Conservation (phyloP, 768 basidiomycete genomes). For the Trametes cingulata region DNA sequence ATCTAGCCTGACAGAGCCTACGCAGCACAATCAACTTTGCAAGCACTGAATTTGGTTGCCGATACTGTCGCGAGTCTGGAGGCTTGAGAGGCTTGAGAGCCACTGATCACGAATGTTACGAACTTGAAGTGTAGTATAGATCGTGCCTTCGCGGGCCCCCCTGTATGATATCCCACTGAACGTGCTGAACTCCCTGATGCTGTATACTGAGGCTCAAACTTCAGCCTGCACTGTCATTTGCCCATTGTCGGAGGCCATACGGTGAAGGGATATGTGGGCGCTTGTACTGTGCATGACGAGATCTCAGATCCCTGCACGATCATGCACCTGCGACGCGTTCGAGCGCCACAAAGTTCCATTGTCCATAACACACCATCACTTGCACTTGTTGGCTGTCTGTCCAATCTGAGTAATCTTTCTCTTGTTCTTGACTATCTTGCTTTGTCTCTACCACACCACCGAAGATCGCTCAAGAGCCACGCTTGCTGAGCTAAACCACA, state of each 20-base stretch:
- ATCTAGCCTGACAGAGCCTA: not conserved
- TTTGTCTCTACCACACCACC: not conserved
- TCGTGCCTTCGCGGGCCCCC: not conserved
- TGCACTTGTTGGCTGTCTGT: not conserved
- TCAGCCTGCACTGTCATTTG: too few relatives aligned
- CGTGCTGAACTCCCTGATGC: too few relatives aligned
- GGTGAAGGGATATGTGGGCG: too few relatives aligned
- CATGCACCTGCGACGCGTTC: not conserved
- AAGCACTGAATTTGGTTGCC: conserved; percentile 51
- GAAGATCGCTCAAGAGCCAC: too few relatives aligned
- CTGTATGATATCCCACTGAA: not conserved
- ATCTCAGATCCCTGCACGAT: not conserved
- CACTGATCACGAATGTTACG: too few relatives aligned
- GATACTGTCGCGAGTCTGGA: conserved; percentile 47
- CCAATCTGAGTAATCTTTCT: not conserved
- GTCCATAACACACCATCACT: not conserved
- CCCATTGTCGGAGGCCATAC: too few relatives aligned
- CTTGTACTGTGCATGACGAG: not conserved
- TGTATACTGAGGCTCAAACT: too few relatives aligned
- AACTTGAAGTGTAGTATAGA: not conserved
- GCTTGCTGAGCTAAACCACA: not conserved
- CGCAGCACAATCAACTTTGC: conserved; percentile 46
- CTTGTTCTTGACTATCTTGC: not conserved
- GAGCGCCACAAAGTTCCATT: not conserved
- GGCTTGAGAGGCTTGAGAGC: not conserved